phyloP scores from a whole-genome alignment of 2,329 filamentous ascomycete genomes.

The Claviceps sorghi region DNA sequence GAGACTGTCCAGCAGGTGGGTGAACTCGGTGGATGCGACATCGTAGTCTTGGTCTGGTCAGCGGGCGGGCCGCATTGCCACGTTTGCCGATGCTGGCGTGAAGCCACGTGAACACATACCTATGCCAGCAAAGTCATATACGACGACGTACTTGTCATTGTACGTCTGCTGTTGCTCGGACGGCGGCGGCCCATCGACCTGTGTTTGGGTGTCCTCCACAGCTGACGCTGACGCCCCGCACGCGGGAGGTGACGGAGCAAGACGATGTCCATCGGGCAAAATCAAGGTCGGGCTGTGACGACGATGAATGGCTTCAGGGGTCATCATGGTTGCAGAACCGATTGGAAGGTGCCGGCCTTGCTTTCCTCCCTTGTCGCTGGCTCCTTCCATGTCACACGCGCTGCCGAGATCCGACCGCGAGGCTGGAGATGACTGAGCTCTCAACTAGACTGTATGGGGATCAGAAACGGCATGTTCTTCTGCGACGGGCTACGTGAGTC shows the following conservation, averaged over 20 bases:
- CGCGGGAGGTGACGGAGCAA: not conserved
- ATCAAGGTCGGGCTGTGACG: not conserved
- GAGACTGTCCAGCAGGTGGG: conserved; percentile 41
- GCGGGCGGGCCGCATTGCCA: not conserved
- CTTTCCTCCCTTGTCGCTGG: not conserved
- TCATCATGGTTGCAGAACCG: not conserved
- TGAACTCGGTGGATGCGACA: conserved; percentile 20
- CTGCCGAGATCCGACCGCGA: not conserved
- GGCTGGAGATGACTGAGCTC: not conserved
- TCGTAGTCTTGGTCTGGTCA: conserved; percentile 17
- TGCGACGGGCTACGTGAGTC: not conserved
- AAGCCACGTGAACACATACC: conserved; percentile 12
- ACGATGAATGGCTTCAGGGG: conserved; percentile 1
- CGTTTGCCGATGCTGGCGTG: not conserved
- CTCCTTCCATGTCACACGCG: not conserved
- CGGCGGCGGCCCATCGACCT: not conserved
- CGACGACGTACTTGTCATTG: conserved; percentile 21
- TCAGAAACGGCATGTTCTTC: not conserved
- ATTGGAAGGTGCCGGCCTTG: not conserved
- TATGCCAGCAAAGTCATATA: conserved; percentile 22
- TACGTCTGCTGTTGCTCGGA: not conserved
- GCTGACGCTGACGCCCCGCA: not conserved
- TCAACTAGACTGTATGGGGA: not conserved
- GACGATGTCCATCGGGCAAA: not conserved
- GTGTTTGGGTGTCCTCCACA: not conserved